Percentiles rank a stretch among this genome's conserved stretches.
These are phyloP conservation scores for Saccharomyces paradoxus DNA, from an alignment of 805 yeast species.

Conservation along the genomic window DNA sequence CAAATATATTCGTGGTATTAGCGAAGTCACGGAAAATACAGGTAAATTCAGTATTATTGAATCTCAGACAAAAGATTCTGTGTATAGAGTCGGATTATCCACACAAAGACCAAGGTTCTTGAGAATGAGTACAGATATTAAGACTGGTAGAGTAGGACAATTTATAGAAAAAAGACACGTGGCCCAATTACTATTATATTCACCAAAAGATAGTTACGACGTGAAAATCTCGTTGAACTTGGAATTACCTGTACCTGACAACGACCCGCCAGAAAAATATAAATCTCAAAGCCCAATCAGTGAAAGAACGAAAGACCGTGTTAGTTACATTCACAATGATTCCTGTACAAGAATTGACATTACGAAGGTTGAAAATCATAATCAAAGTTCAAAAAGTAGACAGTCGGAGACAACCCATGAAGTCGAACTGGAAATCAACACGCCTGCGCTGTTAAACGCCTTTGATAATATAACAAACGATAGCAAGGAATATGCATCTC, in stretches of 20 bases:
- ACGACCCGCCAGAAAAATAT: slow-evolving; percentile 47
- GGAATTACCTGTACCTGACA: slow-evolving; percentile 59
- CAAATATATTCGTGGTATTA: slow-evolving; percentile 47
- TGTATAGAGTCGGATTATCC: slow-evolving; percentile 53
- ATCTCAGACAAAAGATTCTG: slow-evolving; percentile 53
- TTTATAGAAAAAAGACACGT: slow-evolving; percentile 67
- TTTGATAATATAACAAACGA: slow-evolving; percentile 37
- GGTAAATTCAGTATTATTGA: slow-evolving; percentile 53
- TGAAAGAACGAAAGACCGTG: slow-evolving; percentile 64
- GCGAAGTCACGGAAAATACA: slow-evolving; percentile 41
- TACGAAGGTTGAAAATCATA: slow-evolving; percentile 44
- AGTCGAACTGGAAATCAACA: slow-evolving; percentile 46
- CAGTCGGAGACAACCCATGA: slow-evolving; percentile 33
- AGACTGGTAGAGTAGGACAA: slow-evolving; percentile 57
- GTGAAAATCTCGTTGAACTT: slow-evolving; percentile 64
- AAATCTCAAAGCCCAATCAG: slow-evolving; percentile 45
- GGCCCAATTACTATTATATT: slow-evolving; percentile 61
- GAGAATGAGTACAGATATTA: slow-evolving; percentile 59
- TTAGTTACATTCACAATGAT: slow-evolving; percentile 62
- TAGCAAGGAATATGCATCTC: slow-evolving; percentile 49
- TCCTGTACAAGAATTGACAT: slow-evolving; percentile 68
- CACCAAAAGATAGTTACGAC: slow-evolving; percentile 74
- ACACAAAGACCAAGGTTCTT: slow-evolving; percentile 57
- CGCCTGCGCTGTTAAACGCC: slow-evolving; percentile 34
- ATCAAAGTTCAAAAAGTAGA: slow-evolving; percentile 17